Evolutionary conservation across 2,329 filamentous ascomycete genomes (phyloP).

Genomic region (Delphinella strobiligena): DNA sequence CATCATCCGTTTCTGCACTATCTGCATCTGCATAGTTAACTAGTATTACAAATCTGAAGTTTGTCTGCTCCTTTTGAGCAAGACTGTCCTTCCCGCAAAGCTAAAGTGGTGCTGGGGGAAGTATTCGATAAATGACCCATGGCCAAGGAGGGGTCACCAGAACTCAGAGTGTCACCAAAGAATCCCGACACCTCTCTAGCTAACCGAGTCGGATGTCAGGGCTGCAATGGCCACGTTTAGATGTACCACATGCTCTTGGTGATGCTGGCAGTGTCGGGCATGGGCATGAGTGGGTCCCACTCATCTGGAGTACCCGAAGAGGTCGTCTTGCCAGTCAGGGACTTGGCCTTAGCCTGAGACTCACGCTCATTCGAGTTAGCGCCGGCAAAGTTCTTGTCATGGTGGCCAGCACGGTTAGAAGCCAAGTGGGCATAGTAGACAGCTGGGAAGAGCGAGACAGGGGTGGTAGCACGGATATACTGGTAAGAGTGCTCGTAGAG

Average conservation of each 20-base stretch:
- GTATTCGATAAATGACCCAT: too few relatives aligned
- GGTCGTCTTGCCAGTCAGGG: slow-evolving; percentile 1
- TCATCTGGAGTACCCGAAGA: slow-evolving; percentile 15
- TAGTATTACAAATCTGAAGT: too few relatives aligned
- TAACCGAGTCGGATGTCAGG: slow-evolving; percentile 1
- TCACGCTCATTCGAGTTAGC: slow-evolving; percentile 6
- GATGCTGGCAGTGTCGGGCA: slow-evolving; percentile 28
- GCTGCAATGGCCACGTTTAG: slow-evolving; percentile 20
- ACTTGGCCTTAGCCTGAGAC: not conserved
- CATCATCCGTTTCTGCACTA: too few relatives aligned
- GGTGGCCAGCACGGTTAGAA: slow-evolving; percentile 63
- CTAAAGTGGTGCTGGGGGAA: too few relatives aligned
- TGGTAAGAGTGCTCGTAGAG: slow-evolving; percentile 94
- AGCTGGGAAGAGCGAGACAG: slow-evolving; percentile 76
- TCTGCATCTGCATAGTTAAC: too few relatives aligned
- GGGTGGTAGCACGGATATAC: slow-evolving; percentile 82
- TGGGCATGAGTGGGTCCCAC: slow-evolving; percentile 27
- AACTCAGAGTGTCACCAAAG: too few relatives aligned
- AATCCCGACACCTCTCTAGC: slow-evolving; percentile 5
- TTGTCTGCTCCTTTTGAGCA: too few relatives aligned
- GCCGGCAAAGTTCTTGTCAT: slow-evolving; percentile 43
- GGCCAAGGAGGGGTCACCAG: too few relatives aligned
- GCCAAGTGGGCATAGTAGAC: slow-evolving; percentile 95
- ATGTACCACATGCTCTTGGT: slow-evolving; percentile 39
- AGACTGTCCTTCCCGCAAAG: too few relatives aligned